These are phyloP conservation scores for Nakataea oryzae DNA, from an alignment of 2,329 filamentous ascomycete genomes.

Conservation along the genomic window DNA sequence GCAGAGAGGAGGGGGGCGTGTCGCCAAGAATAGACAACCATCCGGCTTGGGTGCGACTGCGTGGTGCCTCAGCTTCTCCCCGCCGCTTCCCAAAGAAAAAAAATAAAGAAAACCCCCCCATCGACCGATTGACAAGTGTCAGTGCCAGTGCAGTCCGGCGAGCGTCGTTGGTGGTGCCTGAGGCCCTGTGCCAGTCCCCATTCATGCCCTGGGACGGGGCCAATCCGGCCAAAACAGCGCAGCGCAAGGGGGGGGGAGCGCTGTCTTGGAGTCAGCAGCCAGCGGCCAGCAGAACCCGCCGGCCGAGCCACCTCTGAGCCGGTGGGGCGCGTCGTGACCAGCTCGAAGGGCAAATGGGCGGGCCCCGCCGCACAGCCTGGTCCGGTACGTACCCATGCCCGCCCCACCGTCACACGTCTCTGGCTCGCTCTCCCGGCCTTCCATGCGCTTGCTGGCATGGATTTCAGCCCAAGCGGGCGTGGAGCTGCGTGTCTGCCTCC, in stretches of 20 bases:
- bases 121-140: constrained; percentile 1
- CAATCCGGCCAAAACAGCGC: constrained; percentile 2
- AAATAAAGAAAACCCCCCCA: no score
- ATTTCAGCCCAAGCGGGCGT: background rate
- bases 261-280: no score
- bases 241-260: background rate
- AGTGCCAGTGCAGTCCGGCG: background rate
- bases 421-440: background rate
- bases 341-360: background rate
- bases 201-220: background rate
- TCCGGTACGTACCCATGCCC: background rate
- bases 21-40: background rate
- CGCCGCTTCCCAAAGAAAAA: background rate
- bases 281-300: no score
- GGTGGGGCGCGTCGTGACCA: background rate
- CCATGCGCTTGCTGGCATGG: background rate
- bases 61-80: background rate
- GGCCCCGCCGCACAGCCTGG: background rate
- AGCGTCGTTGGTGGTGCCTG: background rate
- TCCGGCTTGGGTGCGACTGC: no score
- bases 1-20: background rate
- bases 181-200: no score
- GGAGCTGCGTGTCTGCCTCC: background rate
- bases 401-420: background rate
- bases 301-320: background rate